These are phyloP conservation scores for Linaria vulgaris DNA, from an alignment of 257 asterid genomes.

Conservation along the genomic window DNA sequence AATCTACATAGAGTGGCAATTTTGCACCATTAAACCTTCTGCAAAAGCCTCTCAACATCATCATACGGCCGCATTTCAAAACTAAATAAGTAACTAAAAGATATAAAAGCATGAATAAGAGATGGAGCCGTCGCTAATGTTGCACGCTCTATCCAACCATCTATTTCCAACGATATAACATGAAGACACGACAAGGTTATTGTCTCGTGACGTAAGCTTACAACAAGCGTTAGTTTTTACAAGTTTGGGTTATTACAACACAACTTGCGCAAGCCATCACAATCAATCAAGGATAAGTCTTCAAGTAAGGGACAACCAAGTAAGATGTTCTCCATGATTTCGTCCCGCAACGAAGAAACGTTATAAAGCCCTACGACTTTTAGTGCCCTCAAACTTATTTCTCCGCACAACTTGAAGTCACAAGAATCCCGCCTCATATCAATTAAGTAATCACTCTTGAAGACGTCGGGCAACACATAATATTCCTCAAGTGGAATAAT, in stretches of 20 bases:
- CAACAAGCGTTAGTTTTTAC: conserved; percentile 22
- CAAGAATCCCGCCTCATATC: conserved; percentile 27
- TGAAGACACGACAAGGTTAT: no score
- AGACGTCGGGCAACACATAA: conserved; percentile 31
- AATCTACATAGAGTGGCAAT: conserved; percentile 7
- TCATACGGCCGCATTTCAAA: background rate
- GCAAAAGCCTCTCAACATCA: conserved; percentile 15
- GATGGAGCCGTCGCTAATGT: no score
- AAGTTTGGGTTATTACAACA: conserved; percentile 18
- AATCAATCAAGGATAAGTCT: conserved; percentile 25
- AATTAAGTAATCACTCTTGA: conserved; percentile 24
- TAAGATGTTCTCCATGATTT: conserved; percentile 22
- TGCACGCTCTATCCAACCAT: no score
- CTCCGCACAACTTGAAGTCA: conserved; percentile 15
- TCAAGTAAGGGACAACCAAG: conserved; percentile 34
- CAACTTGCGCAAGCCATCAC: conserved; percentile 20
- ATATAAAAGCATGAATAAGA: no score
- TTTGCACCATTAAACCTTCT: conserved; percentile 13
- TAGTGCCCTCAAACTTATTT: conserved; percentile 22
- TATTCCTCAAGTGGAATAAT: background rate
- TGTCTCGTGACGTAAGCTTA: background rate
- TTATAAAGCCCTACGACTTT: conserved; percentile 17
- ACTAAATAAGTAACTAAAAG: no score
- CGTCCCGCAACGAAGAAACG: conserved; percentile 14
- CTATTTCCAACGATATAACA: no score